Conservation (phyloP, 2,329 filamentous ascomycete species). For the Westerdykella aurantiaca region DNA sequence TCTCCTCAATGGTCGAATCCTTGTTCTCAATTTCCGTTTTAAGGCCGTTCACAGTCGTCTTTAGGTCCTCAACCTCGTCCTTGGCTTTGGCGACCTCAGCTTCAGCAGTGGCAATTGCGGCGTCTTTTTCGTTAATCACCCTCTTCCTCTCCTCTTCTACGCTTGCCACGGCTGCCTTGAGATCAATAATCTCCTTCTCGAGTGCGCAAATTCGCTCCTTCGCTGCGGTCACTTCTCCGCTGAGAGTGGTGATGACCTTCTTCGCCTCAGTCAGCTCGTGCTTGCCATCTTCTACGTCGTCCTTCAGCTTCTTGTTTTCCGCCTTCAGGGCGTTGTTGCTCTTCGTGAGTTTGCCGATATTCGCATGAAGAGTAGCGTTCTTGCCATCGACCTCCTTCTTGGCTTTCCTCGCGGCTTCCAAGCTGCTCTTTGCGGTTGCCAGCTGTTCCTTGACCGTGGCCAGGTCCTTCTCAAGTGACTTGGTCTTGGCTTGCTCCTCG, state of each 20-base stretch:
- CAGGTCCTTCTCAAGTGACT: not conserved
- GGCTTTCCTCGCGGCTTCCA: not conserved
- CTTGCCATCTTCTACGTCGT: not conserved
- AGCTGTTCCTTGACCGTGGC: not conserved
- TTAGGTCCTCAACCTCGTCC: conserved; percentile 16
- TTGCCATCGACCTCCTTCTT: not conserved
- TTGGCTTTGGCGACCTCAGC: conserved; percentile 19
- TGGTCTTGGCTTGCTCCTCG: not conserved
- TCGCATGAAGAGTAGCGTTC: no score
- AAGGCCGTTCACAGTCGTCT: conserved; percentile 9
- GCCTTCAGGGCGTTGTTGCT: not conserved
- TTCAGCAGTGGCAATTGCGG: conserved; percentile 4
- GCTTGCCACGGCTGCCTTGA: not conserved
- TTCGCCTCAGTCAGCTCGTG: not conserved
- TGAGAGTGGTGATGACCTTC: not conserved
- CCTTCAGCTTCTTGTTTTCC: not conserved
- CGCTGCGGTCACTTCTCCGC: not conserved
- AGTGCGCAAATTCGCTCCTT: not conserved
- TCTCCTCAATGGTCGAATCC: not conserved
- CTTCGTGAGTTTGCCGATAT: not conserved
- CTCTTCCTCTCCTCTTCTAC: no score
- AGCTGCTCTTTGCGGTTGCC: not conserved
- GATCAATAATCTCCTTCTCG: not conserved
- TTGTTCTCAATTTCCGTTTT: not conserved
- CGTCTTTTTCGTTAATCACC: not conserved